phyloP scores from a whole-genome alignment of 257 asterid genomes.

The Solanum appendiculatum region DNA sequence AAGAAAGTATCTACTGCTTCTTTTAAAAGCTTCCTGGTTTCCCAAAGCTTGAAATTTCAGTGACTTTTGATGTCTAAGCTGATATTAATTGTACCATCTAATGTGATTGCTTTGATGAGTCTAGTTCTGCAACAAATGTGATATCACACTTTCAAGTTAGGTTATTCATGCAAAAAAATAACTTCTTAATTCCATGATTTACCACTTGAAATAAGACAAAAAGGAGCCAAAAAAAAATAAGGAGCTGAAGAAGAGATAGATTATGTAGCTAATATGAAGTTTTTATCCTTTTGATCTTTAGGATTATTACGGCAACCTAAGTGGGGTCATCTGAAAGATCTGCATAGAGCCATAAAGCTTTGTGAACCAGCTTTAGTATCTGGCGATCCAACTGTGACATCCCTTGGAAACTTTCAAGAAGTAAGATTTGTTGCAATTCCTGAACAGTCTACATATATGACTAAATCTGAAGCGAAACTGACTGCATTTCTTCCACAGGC shows the following conservation, averaged over 20 bases:
- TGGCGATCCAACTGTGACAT: constrained; percentile 55
- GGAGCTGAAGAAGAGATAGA: not conserved
- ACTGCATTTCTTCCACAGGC: constrained; percentile 41
- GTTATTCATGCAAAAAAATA: not conserved
- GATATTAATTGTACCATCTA: not conserved
- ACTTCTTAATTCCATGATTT: not conserved
- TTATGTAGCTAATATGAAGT: not conserved
- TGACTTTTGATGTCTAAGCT: not conserved
- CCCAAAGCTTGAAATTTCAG: not conserved
- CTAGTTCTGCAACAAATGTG: not conserved
- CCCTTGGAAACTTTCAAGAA: constrained; percentile 93
- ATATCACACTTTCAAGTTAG: not conserved
- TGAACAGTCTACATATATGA: not conserved
- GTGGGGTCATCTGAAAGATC: constrained; percentile 98
- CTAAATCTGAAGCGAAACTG: not conserved
- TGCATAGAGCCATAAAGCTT: constrained; percentile 94
- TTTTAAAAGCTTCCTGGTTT: not conserved
- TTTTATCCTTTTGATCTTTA: not conserved
- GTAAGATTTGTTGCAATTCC: constrained; percentile 21
- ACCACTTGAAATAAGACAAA: not conserved
- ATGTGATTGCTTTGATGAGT: not conserved
- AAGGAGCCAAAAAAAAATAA: not conserved
- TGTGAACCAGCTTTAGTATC: constrained; percentile 91
- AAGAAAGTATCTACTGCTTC: not conserved
- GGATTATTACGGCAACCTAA: constrained; percentile 84